Evolutionary conservation across 2,329 filamentous ascomycete genomes (phyloP).

Genomic region (Sphaerulina vaccinii): DNA sequence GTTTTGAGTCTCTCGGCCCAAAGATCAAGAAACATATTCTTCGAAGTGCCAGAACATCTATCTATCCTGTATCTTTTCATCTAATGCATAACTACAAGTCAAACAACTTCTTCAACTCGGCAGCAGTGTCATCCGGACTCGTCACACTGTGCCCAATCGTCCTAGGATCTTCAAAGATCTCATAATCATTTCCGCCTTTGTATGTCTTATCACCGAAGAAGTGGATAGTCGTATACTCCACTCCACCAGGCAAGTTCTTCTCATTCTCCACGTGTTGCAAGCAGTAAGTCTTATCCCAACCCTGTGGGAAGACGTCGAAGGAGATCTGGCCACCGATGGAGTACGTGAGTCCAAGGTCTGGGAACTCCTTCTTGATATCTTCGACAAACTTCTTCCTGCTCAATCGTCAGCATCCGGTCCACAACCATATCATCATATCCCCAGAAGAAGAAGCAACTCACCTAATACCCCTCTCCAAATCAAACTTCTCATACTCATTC

Average conservation of each 20-base stretch:
- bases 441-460: too few relatives aligned
- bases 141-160: conserved; percentile 83
- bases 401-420: too few relatives aligned
- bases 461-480: conserved; percentile 75
- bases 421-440: too few relatives aligned
- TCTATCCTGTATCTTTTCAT: neutral
- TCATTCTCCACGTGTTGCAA: conserved; percentile 82
- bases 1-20: too few relatives aligned
- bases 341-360: conserved; percentile 78
- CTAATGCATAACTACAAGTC: conserved; percentile 24
- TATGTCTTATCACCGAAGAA: conserved; percentile 98
- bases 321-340: conserved; percentile 97
- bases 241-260: conserved; percentile 61
- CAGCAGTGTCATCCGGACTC: conserved; percentile 78
- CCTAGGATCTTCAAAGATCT: conserved; percentile 81
- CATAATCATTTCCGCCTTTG: conserved; percentile 89
- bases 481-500: conserved; percentile 76
- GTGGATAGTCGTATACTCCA: conserved; percentile 84
- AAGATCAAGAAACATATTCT: neutral
- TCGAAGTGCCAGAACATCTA: neutral
- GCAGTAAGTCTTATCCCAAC: conserved; percentile 99
- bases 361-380: conserved; percentile 75
- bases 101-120: conserved; percentile 78
- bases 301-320: conserved; percentile 93
- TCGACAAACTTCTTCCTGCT: conserved; percentile 72